Conservation (phyloP, 2,329 filamentous ascomycete species). For the Microdochium trichocladiopsis region DNA sequence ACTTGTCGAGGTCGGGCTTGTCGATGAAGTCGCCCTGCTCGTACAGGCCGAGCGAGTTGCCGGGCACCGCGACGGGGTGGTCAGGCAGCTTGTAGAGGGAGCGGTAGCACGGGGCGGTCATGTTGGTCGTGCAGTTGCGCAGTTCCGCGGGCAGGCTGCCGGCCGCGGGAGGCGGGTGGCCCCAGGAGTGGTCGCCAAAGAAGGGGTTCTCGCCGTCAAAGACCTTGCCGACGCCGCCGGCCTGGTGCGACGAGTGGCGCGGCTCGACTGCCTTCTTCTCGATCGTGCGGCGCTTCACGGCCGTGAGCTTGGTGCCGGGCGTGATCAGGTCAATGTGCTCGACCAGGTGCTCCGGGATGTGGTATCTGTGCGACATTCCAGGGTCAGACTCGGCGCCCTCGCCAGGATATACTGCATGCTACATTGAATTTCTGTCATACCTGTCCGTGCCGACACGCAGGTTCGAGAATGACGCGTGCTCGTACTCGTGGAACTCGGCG, state of each 20-base stretch:
- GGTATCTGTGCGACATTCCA: constrained; percentile 19
- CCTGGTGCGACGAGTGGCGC: neutral
- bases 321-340: constrained; percentile 38
- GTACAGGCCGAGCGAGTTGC: constrained; percentile 18
- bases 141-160: neutral
- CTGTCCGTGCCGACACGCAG: constrained; percentile 2
- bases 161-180: neutral
- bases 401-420: constrained; percentile 9
- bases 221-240: neutral
- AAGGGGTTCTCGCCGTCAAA: constrained; percentile 1
- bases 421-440: constrained; percentile 11
- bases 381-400: neutral
- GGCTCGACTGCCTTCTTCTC: neutral
- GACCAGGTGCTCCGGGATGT: constrained; percentile 29
- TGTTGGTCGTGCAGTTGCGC: neutral
- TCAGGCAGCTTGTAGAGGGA: constrained; percentile 11
- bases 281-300: neutral
- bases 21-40: constrained; percentile 29
- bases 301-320: constrained; percentile 31
- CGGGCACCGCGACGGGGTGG: constrained; percentile 7
- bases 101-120: neutral
- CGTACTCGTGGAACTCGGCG: constrained; percentile 25
- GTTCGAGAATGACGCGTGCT: constrained; percentile 11
- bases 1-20: constrained; percentile 23
- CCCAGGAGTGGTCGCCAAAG: neutral